Percentiles rank a stretch among this genome's conserved stretches.
Conservation (phyloP, 148 eudicot genomes). For the Heliamphora exappendiculata region DNA sequence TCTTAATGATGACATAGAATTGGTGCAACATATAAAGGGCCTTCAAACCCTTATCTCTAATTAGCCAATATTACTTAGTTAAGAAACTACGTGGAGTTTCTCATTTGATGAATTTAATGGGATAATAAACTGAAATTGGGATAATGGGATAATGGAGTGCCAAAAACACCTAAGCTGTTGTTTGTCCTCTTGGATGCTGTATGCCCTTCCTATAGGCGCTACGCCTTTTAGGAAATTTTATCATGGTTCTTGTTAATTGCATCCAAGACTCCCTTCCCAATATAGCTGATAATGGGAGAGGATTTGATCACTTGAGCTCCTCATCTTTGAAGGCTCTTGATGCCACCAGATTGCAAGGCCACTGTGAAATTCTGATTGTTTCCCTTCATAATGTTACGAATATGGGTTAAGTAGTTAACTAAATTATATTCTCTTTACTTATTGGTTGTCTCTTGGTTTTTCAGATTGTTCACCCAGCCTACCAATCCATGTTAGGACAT, state of each 20-base stretch:
- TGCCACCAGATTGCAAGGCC: background rate
- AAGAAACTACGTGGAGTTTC: no score
- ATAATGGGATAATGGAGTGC: no score
- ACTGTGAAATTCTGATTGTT: background rate
- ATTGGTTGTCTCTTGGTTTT: conserved; percentile 10
- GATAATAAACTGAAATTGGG: no score
- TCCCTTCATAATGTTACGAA: no score
- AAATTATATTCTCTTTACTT: background rate
- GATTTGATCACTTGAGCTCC: background rate
- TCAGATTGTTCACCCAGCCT: conserved; percentile 80
- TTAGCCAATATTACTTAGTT: no score
- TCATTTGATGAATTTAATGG: no score
- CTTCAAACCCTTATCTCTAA: no score
- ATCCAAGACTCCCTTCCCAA: background rate
- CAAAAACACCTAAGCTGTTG: no score
- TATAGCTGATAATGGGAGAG: background rate
- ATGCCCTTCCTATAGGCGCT: background rate
- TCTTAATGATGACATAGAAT: no score
- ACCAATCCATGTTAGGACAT: conserved; percentile 70
- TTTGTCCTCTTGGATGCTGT: background rate
- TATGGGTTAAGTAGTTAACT: no score
- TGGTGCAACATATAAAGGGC: no score
- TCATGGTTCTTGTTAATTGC: background rate
- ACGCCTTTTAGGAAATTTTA: background rate
- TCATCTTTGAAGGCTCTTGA: background rate